A percentile compares a stretch with the other conserved stretches of the same genome.
Conservation (phyloP, 441 rosid genomes). For the Erodium moschatum region DNA sequence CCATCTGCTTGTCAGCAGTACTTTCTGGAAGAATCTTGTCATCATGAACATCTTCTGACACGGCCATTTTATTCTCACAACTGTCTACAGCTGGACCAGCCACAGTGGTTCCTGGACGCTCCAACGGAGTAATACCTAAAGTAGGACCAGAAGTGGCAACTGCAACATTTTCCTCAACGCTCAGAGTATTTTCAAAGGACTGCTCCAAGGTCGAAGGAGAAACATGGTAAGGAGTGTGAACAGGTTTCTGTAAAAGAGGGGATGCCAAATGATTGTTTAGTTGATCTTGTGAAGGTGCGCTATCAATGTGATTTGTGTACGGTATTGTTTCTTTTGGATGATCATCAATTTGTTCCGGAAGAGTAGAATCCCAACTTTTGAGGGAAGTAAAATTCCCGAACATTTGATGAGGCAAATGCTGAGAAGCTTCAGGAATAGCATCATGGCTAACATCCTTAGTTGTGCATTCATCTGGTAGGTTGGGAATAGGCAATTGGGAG, state of each 20-base stretch:
- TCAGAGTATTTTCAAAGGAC: constrained; percentile 24
- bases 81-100: constrained; percentile 21
- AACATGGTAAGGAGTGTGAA: constrained; percentile 26
- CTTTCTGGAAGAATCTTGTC: constrained; percentile 27
- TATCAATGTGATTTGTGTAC: constrained; percentile 28
- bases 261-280: constrained; percentile 25
- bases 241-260: constrained; percentile 29
- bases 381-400: constrained; percentile 35
- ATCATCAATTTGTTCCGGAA: constrained; percentile 31
- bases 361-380: constrained; percentile 31
- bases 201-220: constrained; percentile 27
- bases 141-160: constrained; percentile 20
- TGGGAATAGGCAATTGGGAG: constrained; percentile 42
- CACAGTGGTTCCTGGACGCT: constrained; percentile 22
- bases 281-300: constrained; percentile 29
- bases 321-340: constrained; percentile 34
- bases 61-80: constrained; percentile 29
- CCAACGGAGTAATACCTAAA: constrained; percentile 21
- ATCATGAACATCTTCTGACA: constrained; percentile 20
- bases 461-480: constrained; percentile 37
- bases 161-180: constrained; percentile 23
- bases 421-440: constrained; percentile 36
- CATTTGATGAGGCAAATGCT: constrained; percentile 49
- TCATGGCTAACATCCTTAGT: constrained; percentile 31
- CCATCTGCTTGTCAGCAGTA: constrained; percentile 24